Evolutionary conservation across 306 rosid genomes (phyloP).

Genomic region (Nissolia schottii): DNA sequence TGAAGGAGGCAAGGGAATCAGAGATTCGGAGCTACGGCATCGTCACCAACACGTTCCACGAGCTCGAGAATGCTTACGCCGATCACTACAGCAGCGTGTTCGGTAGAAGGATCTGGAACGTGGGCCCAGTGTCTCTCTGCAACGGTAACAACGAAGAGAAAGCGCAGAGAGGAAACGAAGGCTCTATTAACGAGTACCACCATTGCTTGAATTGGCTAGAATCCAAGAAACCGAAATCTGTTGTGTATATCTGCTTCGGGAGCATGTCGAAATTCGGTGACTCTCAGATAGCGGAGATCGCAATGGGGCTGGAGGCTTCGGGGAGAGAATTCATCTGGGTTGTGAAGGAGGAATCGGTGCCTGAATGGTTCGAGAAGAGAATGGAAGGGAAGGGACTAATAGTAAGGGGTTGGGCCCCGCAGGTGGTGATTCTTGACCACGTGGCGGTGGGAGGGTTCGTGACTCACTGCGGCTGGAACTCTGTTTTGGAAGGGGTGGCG

Average conservation of each 20-base stretch:
- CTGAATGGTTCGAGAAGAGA: conserved; percentile 40
- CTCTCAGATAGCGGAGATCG: conserved; percentile 45
- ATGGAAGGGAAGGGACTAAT: conserved; percentile 29
- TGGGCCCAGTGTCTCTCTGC: conserved; percentile 47
- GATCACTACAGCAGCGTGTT: conserved; percentile 37
- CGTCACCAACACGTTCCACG: conserved; percentile 48
- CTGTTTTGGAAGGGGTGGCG: conserved; percentile 29
- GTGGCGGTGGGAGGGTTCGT: conserved; percentile 37
- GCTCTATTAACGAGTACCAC: conserved; percentile 20
- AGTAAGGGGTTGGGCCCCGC: conserved; percentile 49
- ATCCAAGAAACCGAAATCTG: conserved; percentile 31
- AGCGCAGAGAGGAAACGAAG: conserved; percentile 35
- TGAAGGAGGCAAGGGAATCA: conserved; percentile 2
- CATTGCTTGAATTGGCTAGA: conserved; percentile 43
- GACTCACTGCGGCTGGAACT: conserved; percentile 53
- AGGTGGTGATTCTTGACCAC: conserved; percentile 40
- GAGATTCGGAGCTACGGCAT: conserved; percentile 41
- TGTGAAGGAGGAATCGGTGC: conserved; percentile 28
- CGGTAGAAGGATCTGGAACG: conserved; percentile 53
- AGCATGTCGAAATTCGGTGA: conserved; percentile 11
- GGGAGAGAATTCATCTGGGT: conserved; percentile 44
- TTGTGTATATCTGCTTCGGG: conserved; percentile 44
- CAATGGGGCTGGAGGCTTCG: conserved; percentile 40
- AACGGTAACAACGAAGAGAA: conserved; percentile 27
- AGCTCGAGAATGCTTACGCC: conserved; percentile 43